Base-by-base conservation (phyloP, 1,284 basidiomycete species). In the Sparassis latifolia region DNA sequence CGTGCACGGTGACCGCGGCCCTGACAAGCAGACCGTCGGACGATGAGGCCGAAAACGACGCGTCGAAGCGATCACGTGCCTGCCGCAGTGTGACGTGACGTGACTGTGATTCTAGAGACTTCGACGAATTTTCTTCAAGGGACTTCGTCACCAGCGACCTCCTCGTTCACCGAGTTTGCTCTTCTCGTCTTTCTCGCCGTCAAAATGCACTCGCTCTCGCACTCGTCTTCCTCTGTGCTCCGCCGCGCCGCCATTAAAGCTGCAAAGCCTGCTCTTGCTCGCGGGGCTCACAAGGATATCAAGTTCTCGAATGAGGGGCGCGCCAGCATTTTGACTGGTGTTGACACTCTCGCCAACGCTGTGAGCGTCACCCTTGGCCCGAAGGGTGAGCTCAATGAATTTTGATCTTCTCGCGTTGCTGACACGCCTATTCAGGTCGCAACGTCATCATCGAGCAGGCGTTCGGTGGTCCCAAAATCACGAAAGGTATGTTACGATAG, bases 401-500 rank as follows among this genome's bases (percentile, higher is more conserved):
- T 27, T 33, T 28, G 30, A 28, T 30, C 3, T 2, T 1, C 2
- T 10, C 33, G 20, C 20, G 20, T 20, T 20, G 20, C 20, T 20
- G 20, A 20, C 20, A 20, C 20, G 20, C 20, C 20, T 20, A 12
- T 37, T 42, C 55, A 90, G 90, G 93, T 62, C 84, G 96, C 64
- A 99, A 97, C 69, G 96, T 98, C 63, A 98, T 99, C 76, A 97
- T 99, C 66, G 95, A 98, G 69, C 96, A 98, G 78, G 82, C 92
- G 37, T 99, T 89, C 64, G 96, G 96, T 62, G 92, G 93, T 47
- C 96, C 96, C 57, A 98, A 99, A 74, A 97, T 97, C 68, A 97
- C 95, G 65, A 97, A 97, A 74, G 89, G 88, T 87, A 52, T 42
- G 54, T 51, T 52, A 20, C 49, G 41, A n/a, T 46, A 20, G 2